These are phyloP conservation scores for Pythium sp. DNA, from an alignment of 352 stramenopile genomes.

Conservation along the genomic window DNA sequence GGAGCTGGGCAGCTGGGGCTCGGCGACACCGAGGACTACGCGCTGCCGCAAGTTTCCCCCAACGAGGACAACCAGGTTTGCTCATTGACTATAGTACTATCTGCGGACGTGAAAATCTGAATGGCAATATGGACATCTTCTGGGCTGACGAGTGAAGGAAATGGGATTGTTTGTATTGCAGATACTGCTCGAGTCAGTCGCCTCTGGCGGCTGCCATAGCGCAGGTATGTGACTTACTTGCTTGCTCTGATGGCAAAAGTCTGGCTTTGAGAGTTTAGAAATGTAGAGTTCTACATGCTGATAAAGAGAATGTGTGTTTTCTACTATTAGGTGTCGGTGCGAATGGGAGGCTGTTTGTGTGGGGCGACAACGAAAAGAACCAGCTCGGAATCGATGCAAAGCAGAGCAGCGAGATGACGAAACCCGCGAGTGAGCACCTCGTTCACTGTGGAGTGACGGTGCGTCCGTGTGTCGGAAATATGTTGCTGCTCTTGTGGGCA, in stretches of 20 bases:
- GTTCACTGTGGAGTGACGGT: not conserved
- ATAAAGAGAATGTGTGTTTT: not conserved
- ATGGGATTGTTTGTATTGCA: not conserved
- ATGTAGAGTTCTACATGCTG: not conserved
- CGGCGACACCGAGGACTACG: constrained; percentile 47
- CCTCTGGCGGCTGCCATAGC: constrained; percentile 67
- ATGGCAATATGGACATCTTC: not conserved
- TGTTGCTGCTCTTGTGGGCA: too few species aligned
- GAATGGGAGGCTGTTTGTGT: constrained; percentile 50
- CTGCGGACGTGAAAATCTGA: not conserved
- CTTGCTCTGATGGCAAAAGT: not conserved
- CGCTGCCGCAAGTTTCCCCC: constrained; percentile 45
- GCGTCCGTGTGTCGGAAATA: not conserved
- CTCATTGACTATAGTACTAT: not conserved
- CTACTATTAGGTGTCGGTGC: constrained; percentile 21
- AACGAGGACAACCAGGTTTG: constrained; percentile 5
- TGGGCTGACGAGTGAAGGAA: not conserved
- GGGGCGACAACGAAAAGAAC: constrained; percentile 59
- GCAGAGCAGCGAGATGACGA: constrained; percentile 1
- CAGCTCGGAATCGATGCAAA: constrained; percentile 35
- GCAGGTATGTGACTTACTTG: constrained; percentile 34
- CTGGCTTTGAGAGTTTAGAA: not conserved
- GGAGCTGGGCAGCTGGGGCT: constrained; percentile 66
- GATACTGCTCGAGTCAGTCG: constrained; percentile 33
- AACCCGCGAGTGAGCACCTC: not conserved